Evolutionary conservation across 192 early-diverging fungal genomes (phyloP), one percentile per base, ranked within the genome.

Genomic region (Dimargaris xerosporica): DNA sequence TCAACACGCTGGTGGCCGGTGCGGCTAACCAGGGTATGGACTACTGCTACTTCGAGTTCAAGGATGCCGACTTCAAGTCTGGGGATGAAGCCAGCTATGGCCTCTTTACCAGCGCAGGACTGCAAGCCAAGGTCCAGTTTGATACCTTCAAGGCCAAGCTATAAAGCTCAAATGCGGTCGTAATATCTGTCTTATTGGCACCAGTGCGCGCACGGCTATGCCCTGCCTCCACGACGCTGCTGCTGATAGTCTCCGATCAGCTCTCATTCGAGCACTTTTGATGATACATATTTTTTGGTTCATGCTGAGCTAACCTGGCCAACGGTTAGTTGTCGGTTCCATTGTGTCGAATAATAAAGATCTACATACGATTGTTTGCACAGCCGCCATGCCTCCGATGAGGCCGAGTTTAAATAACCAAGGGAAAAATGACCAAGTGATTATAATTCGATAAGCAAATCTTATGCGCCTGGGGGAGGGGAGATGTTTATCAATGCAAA

Each of bases 21-120:
- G 31, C 58, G 16, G 5, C 21, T 41, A 0, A 43, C 12, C 15
- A 56, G 17, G 29, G 29, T 34, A 60, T 60, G 6, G n/a, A 44
- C 42, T 60, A 60, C n/a, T 43, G 5, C 43, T 60, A 60, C 39
- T 60, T 60, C 43, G 43, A 44, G n/a, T 60, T 60, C 17, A 13
- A 17, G n/a, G 31, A 60, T n/a, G 58, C 39, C 5, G n/a, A 4
- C 39, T 60, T 30, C 34, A 60, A 60, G 39, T n/a, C 58, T 34
- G 41, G 16, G 1, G 19, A 6, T 21, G 58, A 41, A 13, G 52
- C 11, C 26, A 21, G 4, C 21, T 12, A 19, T 26, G 25, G 26
- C 26, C 21, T 26, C 12, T 26, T 13, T 12, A 3, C 1, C n/a
- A 26, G 19, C 26, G 52, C 21, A 25, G 26, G 19, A 6, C 52